These are phyloP conservation scores for Musa schizocarpa DNA, from an alignment of 176 grass and related monocot species.

Conservation along the genomic window DNA sequence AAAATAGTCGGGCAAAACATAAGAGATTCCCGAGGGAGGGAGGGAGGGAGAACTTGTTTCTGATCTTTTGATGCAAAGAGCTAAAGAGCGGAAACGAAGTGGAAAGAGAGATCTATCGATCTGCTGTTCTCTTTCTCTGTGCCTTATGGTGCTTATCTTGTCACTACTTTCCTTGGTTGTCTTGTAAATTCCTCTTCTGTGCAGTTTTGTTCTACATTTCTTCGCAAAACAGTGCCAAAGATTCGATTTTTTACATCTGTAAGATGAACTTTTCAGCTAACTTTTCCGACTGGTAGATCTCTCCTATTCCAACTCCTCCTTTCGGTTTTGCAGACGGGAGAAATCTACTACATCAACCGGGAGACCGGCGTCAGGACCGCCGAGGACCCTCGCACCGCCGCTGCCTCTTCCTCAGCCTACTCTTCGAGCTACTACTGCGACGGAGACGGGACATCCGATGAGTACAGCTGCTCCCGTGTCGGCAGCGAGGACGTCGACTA, in stretches of 20 bases:
- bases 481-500: not conserved
- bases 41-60: too few species aligned
- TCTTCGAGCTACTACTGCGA: conserved; percentile 29
- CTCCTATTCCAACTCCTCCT: not conserved
- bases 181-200: not conserved
- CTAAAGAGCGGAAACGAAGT: too few species aligned
- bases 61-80: too few species aligned
- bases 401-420: conserved; percentile 15
- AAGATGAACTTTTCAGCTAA: not conserved
- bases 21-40: too few species aligned
- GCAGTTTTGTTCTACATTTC: not conserved
- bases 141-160: not conserved
- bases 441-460: conserved; percentile 1
- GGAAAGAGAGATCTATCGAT: too few species aligned
- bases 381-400: conserved; percentile 37
- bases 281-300: not conserved
- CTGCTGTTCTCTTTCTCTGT: not conserved
- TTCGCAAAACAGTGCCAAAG: not conserved
- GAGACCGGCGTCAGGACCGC: conserved; percentile 74
- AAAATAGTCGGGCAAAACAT: too few species aligned
- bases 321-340: conserved; percentile 57
- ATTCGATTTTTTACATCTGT: not conserved
- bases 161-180: not conserved
- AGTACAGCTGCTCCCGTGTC: not conserved
- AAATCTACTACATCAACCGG: conserved; percentile 97